A percentile compares a stretch with the other conserved stretches of the same genome.
phyloP scores from a whole-genome alignment of 2,329 filamentous ascomycete genomes.

The Penicillium capsulatum region DNA sequence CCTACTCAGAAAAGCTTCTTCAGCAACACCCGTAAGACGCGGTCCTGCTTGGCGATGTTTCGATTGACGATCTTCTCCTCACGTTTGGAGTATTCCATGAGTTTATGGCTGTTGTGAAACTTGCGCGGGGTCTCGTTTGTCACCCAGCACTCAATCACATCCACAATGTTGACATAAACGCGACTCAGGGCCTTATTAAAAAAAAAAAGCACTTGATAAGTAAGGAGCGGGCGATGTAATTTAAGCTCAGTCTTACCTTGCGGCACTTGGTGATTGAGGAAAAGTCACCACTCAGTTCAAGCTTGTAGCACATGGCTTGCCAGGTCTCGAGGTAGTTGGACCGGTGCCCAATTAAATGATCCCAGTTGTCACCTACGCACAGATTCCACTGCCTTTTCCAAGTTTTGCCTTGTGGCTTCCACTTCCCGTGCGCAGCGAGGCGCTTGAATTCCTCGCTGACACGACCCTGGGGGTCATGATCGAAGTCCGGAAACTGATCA shows the following conservation, averaged over 20 bases:
- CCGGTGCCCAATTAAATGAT: constrained; percentile 13
- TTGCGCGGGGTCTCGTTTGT: constrained; percentile 3
- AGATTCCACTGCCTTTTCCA: constrained; percentile 23
- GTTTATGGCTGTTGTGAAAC: constrained; percentile 11
- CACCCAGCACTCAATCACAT: constrained; percentile 26
- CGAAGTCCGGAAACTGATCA: not conserved
- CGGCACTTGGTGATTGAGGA: constrained; percentile 27
- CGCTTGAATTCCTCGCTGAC: constrained; percentile 21
- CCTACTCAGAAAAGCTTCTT: constrained; percentile 7
- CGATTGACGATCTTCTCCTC: constrained; percentile 12
- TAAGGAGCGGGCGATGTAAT: not conserved
- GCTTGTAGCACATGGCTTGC: constrained; percentile 24
- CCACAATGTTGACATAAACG: constrained; percentile 29
- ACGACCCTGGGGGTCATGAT: constrained; percentile 4
- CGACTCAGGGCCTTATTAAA: constrained; percentile 11
- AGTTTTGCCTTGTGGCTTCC: constrained; percentile 18
- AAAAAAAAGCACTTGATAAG: not conserved
- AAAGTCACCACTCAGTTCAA: constrained; percentile 15
- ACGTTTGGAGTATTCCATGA: constrained; percentile 18
- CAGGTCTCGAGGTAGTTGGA: constrained; percentile 17
- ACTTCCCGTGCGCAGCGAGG: constrained; percentile 16
- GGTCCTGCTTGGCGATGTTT: constrained; percentile 19
- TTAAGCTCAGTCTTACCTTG: constrained; percentile 16
- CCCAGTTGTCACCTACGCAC: constrained; percentile 22
- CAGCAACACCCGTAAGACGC: constrained; percentile 19